A percentile compares a stretch with the other conserved stretches of the same genome.
Conservation (phyloP, 441 rosid genomes). For the Populus hybrid region DNA sequence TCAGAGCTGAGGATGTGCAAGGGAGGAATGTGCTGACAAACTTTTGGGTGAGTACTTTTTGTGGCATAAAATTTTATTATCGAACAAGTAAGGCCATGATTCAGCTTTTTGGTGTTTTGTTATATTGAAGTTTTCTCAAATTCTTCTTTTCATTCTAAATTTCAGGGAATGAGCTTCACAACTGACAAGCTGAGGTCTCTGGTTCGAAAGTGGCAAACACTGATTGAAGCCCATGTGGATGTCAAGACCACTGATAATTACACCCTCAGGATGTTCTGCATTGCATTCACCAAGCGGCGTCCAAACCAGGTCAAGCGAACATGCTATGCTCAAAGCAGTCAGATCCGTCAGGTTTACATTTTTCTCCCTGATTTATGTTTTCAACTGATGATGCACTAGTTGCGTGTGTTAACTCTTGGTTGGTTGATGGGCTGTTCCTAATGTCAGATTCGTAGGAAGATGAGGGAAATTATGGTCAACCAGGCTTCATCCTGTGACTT, state of each 20-base stretch:
- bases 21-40: constrained; percentile 82
- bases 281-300: constrained; percentile 79
- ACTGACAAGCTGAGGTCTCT: constrained; percentile 81
- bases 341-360: constrained; percentile 59
- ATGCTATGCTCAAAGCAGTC: constrained; percentile 80
- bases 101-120: not conserved
- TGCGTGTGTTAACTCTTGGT: not conserved
- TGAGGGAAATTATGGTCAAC: constrained; percentile 61
- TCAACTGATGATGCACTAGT: too few species aligned
- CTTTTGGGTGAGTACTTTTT: constrained; percentile 61
- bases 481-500: constrained; percentile 72
- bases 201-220: constrained; percentile 81
- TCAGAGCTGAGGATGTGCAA: constrained; percentile 88
- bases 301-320: constrained; percentile 88
- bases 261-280: constrained; percentile 81
- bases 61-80: not conserved
- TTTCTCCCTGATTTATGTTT: not conserved
- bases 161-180: constrained; percentile 61
- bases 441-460: constrained; percentile 62
- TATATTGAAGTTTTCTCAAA: not conserved
- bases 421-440: not conserved
- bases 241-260: constrained; percentile 78
- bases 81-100: not conserved
- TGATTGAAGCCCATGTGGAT: constrained; percentile 90
- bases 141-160: not conserved